phyloP scores from a whole-genome alignment of 2,329 filamentous ascomycete species.

The Trichoderma sp. region DNA sequence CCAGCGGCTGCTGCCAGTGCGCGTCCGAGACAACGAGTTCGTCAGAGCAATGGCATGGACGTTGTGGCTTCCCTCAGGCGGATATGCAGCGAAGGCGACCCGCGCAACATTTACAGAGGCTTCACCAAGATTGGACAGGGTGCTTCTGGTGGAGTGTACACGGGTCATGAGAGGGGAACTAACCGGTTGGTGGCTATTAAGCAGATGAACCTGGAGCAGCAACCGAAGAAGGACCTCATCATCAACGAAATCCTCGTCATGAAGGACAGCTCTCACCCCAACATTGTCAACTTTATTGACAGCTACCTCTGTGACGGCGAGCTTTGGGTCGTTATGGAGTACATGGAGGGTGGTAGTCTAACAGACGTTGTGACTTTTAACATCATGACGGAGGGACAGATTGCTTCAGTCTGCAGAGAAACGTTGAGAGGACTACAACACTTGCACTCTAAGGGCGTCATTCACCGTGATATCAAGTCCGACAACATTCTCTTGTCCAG shows the following conservation, averaged over 20 bases:
- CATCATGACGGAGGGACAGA: slow-evolving; percentile 97
- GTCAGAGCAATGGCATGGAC: slow-evolving; percentile 78
- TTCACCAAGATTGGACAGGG: slow-evolving; percentile 97
- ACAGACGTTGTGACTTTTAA: slow-evolving; percentile 99
- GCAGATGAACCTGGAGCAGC: slow-evolving; percentile 98
- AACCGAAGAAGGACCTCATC: slow-evolving; percentile 98
- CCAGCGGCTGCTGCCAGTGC: slow-evolving; percentile 48
- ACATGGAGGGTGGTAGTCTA: slow-evolving; percentile 96
- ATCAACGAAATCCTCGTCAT: slow-evolving; percentile 99
- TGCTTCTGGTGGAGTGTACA: slow-evolving; percentile 93
- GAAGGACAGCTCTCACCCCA: slow-evolving; percentile 97
- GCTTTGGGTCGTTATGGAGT: slow-evolving; percentile 99
- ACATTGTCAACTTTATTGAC: slow-evolving; percentile 99
- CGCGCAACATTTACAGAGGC: slow-evolving; percentile 79
- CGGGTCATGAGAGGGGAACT: slow-evolving; percentile 77
- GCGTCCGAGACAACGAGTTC: slow-evolving; percentile 71
- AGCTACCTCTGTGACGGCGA: slow-evolving; percentile 88
- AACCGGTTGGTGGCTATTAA: slow-evolving; percentile 96
- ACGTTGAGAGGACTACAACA: slow-evolving; percentile 90
- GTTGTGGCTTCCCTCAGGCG: slow-evolving; percentile 79
- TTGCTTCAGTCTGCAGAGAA: slow-evolving; percentile 92
- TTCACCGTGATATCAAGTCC: slow-evolving; percentile 98
- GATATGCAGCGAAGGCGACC: slow-evolving; percentile 89
- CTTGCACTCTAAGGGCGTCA: slow-evolving; percentile 94
- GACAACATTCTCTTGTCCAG: slow-evolving; percentile 94